Base-by-base conservation (phyloP, 2,329 filamentous ascomycete species). In the Paracoccidioides lutzii region DNA sequence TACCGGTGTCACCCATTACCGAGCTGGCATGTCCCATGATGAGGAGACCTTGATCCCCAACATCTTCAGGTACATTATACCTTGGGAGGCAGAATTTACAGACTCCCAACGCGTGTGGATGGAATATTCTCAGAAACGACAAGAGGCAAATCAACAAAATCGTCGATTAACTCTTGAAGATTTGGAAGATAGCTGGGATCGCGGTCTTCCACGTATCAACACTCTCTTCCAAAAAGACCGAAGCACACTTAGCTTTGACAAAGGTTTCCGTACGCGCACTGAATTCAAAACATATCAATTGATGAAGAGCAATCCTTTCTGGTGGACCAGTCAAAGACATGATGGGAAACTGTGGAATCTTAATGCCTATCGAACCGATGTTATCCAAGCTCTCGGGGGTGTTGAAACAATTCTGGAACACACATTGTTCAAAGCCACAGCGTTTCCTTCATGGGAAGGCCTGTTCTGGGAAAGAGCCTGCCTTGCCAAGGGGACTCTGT, bases 41-140 rank as follows among this genome's bases (percentile, higher is more conserved):
- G 91, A 97, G 69, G 93, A 98, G 72, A 97, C 93, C 0, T 75
- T 98, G 54, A 98, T 98, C 58, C 93, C 93, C 8, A 97, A 98
- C 69, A 98, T 98, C 64, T 97, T 97, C 83, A 84, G 93, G 58
- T 98, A 98, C 73, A 97, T 98, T 68, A 95, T 97, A 61, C 91
- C 93, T 0, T 98, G 93, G 93, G 93, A 98, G 70, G 88, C 91
- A 1, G 93, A 98, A 69, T 98, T 98, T 72, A 95, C 97, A 62
- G 94, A 98, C 69, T 98, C 93, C 3, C 94, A 98, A 70, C 85
- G 94, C 63, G 93, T 98, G 1, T 98, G 93, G 93, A 97, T 93
- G 32, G 93, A 98, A 65, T 98, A 98, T 67, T 96, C 91, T 0
- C 93, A 98, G 74, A 98, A 98, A 77, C 85, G 93, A 49, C 79